phyloP scores from a whole-genome alignment of 345 rosid species.

The Populus davidiana region DNA sequence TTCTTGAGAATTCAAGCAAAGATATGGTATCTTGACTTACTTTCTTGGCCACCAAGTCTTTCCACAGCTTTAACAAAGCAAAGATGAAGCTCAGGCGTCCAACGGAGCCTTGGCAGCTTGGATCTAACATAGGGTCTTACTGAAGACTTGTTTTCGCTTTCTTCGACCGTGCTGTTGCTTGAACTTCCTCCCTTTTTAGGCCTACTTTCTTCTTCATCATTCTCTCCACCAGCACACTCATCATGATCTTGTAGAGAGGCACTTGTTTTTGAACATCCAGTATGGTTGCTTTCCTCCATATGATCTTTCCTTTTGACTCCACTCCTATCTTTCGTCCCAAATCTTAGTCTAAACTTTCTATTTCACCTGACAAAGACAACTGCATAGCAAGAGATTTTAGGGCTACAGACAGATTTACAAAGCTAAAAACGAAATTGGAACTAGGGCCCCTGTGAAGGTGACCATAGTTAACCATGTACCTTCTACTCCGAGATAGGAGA shows the following conservation, averaged over 20 bases:
- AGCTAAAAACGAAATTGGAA: constrained; percentile 12
- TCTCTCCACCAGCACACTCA: constrained; percentile 33
- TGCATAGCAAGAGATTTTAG: neutral
- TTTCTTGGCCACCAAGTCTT: constrained; percentile 31
- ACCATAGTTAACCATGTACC: constrained; percentile 2
- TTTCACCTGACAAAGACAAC: neutral
- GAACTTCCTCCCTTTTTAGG: constrained; percentile 46
- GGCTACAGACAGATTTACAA: neutral
- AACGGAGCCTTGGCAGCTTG: constrained; percentile 33
- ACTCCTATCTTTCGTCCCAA: neutral
- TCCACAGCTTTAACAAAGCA: constrained; percentile 31
- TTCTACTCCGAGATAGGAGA: constrained; percentile 10
- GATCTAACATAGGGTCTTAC: constrained; percentile 36
- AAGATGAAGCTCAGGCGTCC: constrained; percentile 37
- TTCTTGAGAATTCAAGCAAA: no score
- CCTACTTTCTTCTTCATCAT: constrained; percentile 33
- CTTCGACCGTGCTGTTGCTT: constrained; percentile 90
- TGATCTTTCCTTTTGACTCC: neutral
- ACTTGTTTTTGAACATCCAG: constrained; percentile 36
- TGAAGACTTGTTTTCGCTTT: constrained; percentile 51
- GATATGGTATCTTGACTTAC: constrained; percentile 7
- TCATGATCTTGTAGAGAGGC: constrained; percentile 18
- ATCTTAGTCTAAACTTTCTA: neutral
- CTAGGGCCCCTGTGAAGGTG: constrained; percentile 13
- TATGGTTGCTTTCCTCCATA: constrained; percentile 26